These are phyloP conservation scores for Fusarium napiforme DNA, from an alignment of 2,329 filamentous ascomycete species.

Conservation along the genomic window DNA sequence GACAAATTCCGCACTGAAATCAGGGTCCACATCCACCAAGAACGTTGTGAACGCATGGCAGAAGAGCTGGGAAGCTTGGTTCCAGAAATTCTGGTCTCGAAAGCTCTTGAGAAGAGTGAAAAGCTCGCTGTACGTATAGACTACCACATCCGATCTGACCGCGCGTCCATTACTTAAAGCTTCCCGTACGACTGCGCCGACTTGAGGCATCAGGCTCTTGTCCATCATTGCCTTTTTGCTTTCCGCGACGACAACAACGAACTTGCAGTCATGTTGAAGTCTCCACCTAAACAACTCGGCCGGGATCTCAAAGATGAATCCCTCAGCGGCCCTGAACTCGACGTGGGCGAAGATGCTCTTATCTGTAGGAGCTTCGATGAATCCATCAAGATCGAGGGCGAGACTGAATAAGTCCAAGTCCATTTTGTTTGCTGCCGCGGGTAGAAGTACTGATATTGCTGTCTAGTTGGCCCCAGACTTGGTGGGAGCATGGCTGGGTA, in stretches of 20 bases:
- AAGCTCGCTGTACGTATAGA: neutral
- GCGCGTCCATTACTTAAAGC: neutral
- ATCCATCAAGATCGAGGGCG: accelerated
- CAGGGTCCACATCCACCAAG: neutral
- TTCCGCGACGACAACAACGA: neutral
- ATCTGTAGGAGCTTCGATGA: neutral
- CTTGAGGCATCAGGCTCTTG: neutral
- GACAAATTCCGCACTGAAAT: neutral
- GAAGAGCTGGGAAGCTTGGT: neutral
- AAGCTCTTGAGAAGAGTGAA: neutral
- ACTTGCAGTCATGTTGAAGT: neutral
- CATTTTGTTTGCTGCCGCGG: neutral
- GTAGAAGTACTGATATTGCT: neutral
- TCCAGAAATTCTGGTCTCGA: neutral
- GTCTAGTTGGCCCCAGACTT: neutral
- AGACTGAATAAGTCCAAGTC: accelerated
- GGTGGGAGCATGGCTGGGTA: neutral
- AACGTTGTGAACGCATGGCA: neutral
- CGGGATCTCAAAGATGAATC: neutral
- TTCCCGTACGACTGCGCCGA: neutral
- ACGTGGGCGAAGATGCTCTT: neutral
- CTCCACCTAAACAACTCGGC: neutral
- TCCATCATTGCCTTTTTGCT: neutral
- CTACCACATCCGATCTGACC: neutral
- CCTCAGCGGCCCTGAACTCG: neutral